A percentile compares a stretch with the other conserved stretches of the same genome.
These are phyloP conservation scores for Bathelium albidoporum DNA, from an alignment of 495 filamentous ascomycete genomes.

Conservation along the genomic window DNA sequence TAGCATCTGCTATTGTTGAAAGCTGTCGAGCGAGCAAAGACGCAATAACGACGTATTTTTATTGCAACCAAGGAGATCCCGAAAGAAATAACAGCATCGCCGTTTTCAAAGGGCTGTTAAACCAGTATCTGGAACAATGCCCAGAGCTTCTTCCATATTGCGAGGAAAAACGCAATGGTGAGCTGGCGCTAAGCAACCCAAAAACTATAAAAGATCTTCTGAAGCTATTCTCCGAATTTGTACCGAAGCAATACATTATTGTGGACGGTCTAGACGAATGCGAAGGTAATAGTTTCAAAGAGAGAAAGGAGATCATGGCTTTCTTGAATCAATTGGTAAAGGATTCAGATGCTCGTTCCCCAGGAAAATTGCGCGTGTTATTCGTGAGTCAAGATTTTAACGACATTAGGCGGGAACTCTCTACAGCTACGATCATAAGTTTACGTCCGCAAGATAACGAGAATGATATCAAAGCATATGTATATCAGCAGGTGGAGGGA, in stretches of 20 bases:
- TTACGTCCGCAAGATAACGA: slow-evolving; percentile 21
- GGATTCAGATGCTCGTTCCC: slow-evolving; percentile 24
- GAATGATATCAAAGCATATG: slow-evolving; percentile 27
- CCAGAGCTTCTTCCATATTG: slow-evolving; percentile 6
- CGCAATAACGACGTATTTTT: slow-evolving; percentile 8
- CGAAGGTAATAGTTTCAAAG: neutral
- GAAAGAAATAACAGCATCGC: slow-evolving; percentile 12
- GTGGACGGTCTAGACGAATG: slow-evolving; percentile 20
- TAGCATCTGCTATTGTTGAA: slow-evolving; percentile 16
- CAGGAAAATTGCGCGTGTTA: slow-evolving; percentile 19
- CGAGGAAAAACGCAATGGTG: slow-evolving; percentile 16
- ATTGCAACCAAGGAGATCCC: slow-evolving; percentile 17
- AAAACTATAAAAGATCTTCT: slow-evolving; percentile 10
- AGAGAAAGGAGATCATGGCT: slow-evolving; percentile 10
- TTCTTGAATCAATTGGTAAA: slow-evolving; percentile 12
- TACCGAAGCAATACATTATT: slow-evolving; percentile 15
- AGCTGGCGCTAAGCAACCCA: slow-evolving; percentile 5
- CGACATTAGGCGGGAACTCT: slow-evolving; percentile 26
- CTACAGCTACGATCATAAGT: slow-evolving; percentile 19
- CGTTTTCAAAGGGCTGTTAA: slow-evolving; percentile 9
- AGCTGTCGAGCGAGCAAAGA: neutral
- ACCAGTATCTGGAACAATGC: slow-evolving; percentile 9
- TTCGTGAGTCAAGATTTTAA: slow-evolving; percentile 18
- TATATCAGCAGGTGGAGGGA: slow-evolving; percentile 11
- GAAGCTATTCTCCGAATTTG: slow-evolving; percentile 9